Evolutionary conservation across 1,284 basidiomycete genomes (phyloP).

Genomic region (Omphalotus olearius): DNA sequence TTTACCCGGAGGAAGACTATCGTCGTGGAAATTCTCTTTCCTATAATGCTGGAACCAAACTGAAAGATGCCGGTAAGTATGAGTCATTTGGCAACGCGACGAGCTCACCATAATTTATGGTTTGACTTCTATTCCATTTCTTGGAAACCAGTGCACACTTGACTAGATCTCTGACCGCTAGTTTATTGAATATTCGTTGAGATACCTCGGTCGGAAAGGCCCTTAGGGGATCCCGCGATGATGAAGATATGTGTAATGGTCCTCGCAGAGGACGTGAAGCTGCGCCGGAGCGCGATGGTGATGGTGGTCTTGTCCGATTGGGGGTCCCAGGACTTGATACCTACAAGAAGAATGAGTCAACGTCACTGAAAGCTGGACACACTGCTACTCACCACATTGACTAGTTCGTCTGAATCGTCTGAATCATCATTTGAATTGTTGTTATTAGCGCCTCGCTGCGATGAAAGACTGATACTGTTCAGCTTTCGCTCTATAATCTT

Average conservation of each 20-base stretch:
- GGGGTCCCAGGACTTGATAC: slow-evolving; percentile 69
- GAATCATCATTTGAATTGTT: slow-evolving; percentile 29
- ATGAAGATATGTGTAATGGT: slow-evolving; percentile 36
- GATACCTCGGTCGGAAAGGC: slow-evolving; percentile 76
- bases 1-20: slow-evolving; percentile 70
- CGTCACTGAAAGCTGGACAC: slow-evolving; percentile 1
- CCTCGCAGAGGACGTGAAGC: slow-evolving; percentile 33
- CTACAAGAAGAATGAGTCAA: slow-evolving; percentile 32
- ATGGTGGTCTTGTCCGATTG: slow-evolving; percentile 56
- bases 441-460: slow-evolving; percentile 6
- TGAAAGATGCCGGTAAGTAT: slow-evolving; percentile 24
- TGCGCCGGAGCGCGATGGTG: slow-evolving; percentile 53
- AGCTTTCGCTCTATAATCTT: slow-evolving; percentile 36
- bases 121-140: slow-evolving; percentile 85
- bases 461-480: slow-evolving; percentile 26
- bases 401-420: slow-evolving; percentile 65
- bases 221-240: slow-evolving; percentile 55
- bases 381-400: slow-evolving; percentile 60
- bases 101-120: slow-evolving; percentile 79
- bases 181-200: slow-evolving; percentile 67
- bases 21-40: slow-evolving; percentile 76
- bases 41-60: slow-evolving; percentile 90
- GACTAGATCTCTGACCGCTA: slow-evolving; percentile 68
- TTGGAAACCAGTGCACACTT: slow-evolving; percentile 75
- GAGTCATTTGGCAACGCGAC: background rate